Percentiles rank a stretch among this genome's conserved stretches.
Evolutionary conservation across 805 yeast genomes (phyloP).

Genomic region (Debaryomyces castellii): DNA sequence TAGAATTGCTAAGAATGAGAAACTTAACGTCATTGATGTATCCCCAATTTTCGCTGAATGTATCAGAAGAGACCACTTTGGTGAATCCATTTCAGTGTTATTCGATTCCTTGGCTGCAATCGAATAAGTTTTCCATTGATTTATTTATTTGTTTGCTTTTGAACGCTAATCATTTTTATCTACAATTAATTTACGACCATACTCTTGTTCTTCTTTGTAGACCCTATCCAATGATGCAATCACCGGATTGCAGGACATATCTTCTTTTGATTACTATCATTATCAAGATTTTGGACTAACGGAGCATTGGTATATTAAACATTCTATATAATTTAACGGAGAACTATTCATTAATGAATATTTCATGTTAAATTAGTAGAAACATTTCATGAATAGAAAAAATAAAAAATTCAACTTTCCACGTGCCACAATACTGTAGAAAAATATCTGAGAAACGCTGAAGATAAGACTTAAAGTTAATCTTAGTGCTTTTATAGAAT

Average conservation of each 20-base stretch:
- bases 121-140: slow-evolving; percentile 23
- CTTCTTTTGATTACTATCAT: slow-evolving; percentile 13
- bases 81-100: slow-evolving; percentile 91
- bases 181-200: neutral
- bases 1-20: slow-evolving; percentile 55
- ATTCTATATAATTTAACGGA: neutral
- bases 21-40: slow-evolving; percentile 86
- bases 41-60: slow-evolving; percentile 97
- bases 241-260: slow-evolving; percentile 54
- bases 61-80: slow-evolving; percentile 97
- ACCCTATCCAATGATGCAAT: slow-evolving; percentile 50
- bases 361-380: neutral
- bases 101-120: slow-evolving; percentile 80
- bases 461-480: neutral
- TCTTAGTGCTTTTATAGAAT: neutral
- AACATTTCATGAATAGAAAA: neutral
- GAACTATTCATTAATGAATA: no score
- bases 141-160: neutral
- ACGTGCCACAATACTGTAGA: neutral
- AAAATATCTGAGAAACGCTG: neutral
- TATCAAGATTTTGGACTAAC: slow-evolving; percentile 46
- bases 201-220: neutral
- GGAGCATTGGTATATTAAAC: slow-evolving; percentile 54
- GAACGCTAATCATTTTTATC: neutral
- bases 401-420: neutral